phyloP scores from a whole-genome alignment of 2,329 filamentous ascomycete genomes.

The Dryadomyces sulphureus region DNA sequence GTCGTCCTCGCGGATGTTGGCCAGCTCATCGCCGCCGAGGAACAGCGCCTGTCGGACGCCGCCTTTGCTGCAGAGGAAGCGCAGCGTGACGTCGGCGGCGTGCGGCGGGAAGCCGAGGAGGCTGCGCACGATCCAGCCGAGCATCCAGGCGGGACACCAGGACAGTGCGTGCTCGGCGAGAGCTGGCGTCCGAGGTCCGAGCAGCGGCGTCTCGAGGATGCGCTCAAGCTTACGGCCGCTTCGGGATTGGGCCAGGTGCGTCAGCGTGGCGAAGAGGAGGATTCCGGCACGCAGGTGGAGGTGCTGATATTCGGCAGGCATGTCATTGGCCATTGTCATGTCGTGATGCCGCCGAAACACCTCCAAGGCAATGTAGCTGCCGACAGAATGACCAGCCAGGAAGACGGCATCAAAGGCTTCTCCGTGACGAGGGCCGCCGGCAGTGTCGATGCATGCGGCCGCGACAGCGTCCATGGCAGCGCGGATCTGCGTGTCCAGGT shows the following conservation, averaged over 20 bases:
- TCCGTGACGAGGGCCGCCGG: constrained; percentile 16
- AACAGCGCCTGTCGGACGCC: constrained; percentile 45
- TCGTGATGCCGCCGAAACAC: constrained; percentile 41
- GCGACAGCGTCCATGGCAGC: constrained; percentile 25
- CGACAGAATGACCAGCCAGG: constrained; percentile 61
- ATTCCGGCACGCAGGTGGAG: constrained; percentile 37
- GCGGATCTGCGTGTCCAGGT: constrained; percentile 38
- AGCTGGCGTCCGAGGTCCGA: constrained; percentile 25
- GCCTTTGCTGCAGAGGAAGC: constrained; percentile 39
- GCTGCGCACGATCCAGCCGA: constrained; percentile 27
- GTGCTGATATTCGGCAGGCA: constrained; percentile 8
- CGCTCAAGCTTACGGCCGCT: constrained; percentile 38
- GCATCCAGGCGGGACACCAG: constrained; percentile 22
- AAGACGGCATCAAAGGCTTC: constrained; percentile 42
- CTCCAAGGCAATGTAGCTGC: constrained; percentile 57
- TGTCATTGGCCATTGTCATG: background rate
- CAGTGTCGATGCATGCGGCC: constrained; percentile 12
- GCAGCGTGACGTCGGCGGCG: constrained; percentile 33
- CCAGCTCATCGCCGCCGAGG: constrained; percentile 45
- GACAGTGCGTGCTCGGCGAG: constrained; percentile 26
- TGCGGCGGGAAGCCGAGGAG: constrained; percentile 29
- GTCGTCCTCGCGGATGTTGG: constrained; percentile 38
- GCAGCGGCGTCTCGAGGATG: constrained; percentile 25
- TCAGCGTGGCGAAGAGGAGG: constrained; percentile 59
- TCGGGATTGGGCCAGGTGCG: constrained; percentile 51